phyloP scores from a whole-genome alignment of 140 eudicot genomes.

The Senecio squalidus region DNA sequence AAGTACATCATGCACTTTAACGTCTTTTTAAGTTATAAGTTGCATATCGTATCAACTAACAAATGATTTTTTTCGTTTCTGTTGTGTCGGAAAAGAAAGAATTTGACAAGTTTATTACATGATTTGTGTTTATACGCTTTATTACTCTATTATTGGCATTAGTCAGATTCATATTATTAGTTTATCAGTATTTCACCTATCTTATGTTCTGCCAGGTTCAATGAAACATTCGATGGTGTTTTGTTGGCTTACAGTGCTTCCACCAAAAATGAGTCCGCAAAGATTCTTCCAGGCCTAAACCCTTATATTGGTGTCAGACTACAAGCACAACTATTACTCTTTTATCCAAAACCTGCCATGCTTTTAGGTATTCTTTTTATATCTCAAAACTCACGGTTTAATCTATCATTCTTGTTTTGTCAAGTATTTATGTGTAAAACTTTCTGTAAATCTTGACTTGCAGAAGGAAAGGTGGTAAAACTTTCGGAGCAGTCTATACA shows the following conservation, averaged over 20 bases:
- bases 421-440: background rate
- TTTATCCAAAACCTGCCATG: conserved; percentile 82
- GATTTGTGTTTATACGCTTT: background rate
- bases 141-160: background rate
- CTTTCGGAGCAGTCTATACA: conserved; percentile 64
- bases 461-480: conserved; percentile 92
- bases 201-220: conserved; percentile 40
- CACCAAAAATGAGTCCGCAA: conserved; percentile 35
- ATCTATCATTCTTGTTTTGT: background rate
- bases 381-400: background rate
- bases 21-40: too few species aligned
- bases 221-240: conserved; percentile 84
- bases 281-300: conserved; percentile 60
- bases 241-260: conserved; percentile 67
- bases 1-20: too few species aligned
- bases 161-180: background rate
- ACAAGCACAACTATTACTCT: conserved; percentile 57
- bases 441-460: background rate
- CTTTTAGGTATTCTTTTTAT: conserved; percentile 47
- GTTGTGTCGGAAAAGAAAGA: too few species aligned
- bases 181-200: background rate
- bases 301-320: conserved; percentile 69
- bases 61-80: too few species aligned
- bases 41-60: too few species aligned
- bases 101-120: too few species aligned